Base-by-base conservation (phyloP, 371 early-diverging fungal genomes). In the Mortierella sp. region DNA sequence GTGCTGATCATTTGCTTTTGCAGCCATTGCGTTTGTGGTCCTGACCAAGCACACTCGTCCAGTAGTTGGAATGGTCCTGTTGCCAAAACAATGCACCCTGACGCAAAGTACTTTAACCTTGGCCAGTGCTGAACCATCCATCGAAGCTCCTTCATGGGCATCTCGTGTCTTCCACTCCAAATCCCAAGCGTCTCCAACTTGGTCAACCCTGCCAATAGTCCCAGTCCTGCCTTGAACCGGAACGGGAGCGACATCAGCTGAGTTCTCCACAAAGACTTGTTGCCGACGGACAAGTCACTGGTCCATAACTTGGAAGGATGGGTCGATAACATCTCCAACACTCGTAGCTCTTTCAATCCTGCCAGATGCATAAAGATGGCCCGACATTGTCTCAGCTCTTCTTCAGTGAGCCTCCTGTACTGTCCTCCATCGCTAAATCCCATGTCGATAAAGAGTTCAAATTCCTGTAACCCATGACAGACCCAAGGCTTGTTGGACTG, bases 121-220 rank as follows among this genome's bases (percentile, higher is more conserved):
- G 17, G 46, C 48, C 46, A 57, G 24, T 48, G 46, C 17, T 57
- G 21, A 0, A 24, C 49, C 39, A 57, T 57, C 57, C 57, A 57
- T 0, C 21, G 13, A 2, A 47, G 9, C 21, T 57, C 57, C 25
- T 48, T 48, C 39, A 31, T 46, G 16, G 22, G 24, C 29, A 57
- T 24, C 22, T 22, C 24, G 7, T 47, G 39, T 25, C 39, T 41
- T 9, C 31, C 54, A 22, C 22, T 17, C 45, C 39, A 44, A 28
- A 61, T 19, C 31, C 28, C n/a, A 17, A 61, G 13, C 14, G 8
- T 31, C 27, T 47, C 16, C 19, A 57, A 27, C 22, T 57, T 37
- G 1, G 21, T 37, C 46, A 46, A 21, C 17, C 25, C 48, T 2
- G 31, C 19, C 13, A 57, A 21, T 4, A 34, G 48, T 37, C 25